phyloP scores from a whole-genome alignment of 345 rosid genomes.

The Brassica juncea region DNA sequence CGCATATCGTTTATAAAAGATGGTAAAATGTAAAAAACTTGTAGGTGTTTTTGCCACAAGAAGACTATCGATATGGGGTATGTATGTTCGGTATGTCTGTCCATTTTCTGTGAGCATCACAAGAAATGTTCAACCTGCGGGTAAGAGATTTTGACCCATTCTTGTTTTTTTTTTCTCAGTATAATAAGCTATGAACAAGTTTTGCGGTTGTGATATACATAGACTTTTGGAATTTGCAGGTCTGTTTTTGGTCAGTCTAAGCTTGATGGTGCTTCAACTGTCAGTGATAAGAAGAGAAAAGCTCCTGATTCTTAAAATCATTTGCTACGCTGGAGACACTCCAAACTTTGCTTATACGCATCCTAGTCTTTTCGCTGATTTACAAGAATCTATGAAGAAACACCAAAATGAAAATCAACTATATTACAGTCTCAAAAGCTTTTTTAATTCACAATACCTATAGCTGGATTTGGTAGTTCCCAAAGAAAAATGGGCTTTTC shows the following conservation, averaged over 20 bases:
- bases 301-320: slow-evolving; percentile 54
- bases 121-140: slow-evolving; percentile 93
- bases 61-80: slow-evolving; percentile 94
- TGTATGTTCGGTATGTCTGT: slow-evolving; percentile 90
- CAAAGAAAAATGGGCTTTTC: background rate
- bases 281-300: slow-evolving; percentile 67
- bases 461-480: background rate
- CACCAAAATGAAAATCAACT: slow-evolving; percentile 2
- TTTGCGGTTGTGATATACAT: slow-evolving; percentile 1
- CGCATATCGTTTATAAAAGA: background rate
- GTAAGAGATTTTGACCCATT: slow-evolving; percentile 45
- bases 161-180: slow-evolving; percentile 3
- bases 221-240: slow-evolving; percentile 44
- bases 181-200: background rate
- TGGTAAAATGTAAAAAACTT: slow-evolving; percentile 23
- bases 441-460: background rate
- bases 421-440: background rate
- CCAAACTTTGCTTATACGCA: background rate
- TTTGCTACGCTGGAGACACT: slow-evolving; percentile 7
- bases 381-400: background rate
- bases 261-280: slow-evolving; percentile 49
- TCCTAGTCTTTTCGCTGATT: slow-evolving; percentile 6
- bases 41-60: slow-evolving; percentile 97
- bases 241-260: slow-evolving; percentile 84
- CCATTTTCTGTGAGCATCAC: slow-evolving; percentile 93